Evolutionary conservation across 441 rosid species (phyloP), one percentile per base, ranked within the genome.

Genomic region (Flueggea neowawraea): DNA sequence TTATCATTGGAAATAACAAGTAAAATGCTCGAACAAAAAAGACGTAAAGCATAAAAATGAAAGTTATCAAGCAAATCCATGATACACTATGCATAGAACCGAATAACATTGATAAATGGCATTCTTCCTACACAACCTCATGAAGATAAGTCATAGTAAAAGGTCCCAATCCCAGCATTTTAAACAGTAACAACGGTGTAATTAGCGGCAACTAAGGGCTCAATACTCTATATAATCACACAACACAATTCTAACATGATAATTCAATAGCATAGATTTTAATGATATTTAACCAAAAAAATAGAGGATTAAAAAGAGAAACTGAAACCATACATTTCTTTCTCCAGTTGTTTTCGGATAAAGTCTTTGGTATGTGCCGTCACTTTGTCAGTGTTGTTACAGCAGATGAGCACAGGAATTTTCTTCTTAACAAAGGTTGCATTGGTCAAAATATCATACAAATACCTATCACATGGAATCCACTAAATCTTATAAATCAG

Each of bases 311-410:
- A 12, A 28, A 48, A 44, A 56, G 61, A 39, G 28, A 22, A 22
- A 57, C 11, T 1, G 28, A 32, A 64, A 52, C n/a, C 83, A 57
- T 84, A 94, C 96, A 94, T 87, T 83, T 94, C 97, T 83, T 91
- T 94, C 85, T 94, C 97, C 69, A 94, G 39, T 68, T 94, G 99
- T 72, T 91, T 94, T 52, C 85, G 79, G 74, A 94, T 85, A 72
- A 91, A 91, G 55, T 91, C 99, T 79, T 87, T 87, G 61, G 88
- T 80, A 71, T 94, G 97, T 32, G 99, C 96, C 1, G 97, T 85
- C 73, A 94, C 87, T 84, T 94, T 91, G 76, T 91, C 97, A 0
- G 86, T 73, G 76, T 94, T 94, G 83, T 91, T 91, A 69, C 97
- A 94, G 69, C 91, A 84, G 64, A 91, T 76, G 65, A 87, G 83